Conservation (phyloP, 2,329 filamentous ascomycete species). For the Clonostachys byssicola region DNA sequence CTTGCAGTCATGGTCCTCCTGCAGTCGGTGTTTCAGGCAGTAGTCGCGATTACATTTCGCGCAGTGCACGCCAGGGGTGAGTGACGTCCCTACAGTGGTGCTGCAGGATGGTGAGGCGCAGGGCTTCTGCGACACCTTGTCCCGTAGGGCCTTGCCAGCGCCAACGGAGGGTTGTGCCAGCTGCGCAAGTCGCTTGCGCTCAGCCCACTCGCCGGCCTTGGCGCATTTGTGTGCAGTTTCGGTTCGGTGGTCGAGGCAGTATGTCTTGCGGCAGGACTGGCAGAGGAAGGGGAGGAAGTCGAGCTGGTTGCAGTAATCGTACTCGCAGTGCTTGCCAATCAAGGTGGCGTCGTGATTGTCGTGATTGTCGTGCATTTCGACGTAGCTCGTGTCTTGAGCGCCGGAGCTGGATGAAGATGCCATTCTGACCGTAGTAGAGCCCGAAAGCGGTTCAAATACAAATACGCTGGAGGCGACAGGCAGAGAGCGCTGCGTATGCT, state of each 20-base stretch:
- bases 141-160: conserved; percentile 47
- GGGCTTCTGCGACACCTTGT: conserved; percentile 54
- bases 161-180: conserved; percentile 49
- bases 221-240: conserved; percentile 74
- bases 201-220: conserved; percentile 58
- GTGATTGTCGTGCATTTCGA: conserved; percentile 64
- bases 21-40: conserved; percentile 72
- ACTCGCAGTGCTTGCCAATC: conserved; percentile 88
- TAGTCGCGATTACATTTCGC: conserved; percentile 67
- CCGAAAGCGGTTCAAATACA: not conserved
- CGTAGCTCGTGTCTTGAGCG: conserved; percentile 52
- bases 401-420: conserved; percentile 39
- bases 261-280: conserved; percentile 80
- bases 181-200: conserved; percentile 49
- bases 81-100: conserved; percentile 64
- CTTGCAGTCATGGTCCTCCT: conserved; percentile 80
- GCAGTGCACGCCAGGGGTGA: conserved; percentile 69
- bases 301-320: conserved; percentile 86
- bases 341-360: conserved; percentile 76
- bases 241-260: conserved; percentile 89
- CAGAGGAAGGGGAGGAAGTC: conserved; percentile 96
- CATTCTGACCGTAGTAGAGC: conserved; percentile 33
- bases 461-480: no score
- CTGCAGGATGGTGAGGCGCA: conserved; percentile 66
- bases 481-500: no score